Percentiles rank a stretch among this genome's conserved stretches.
Conservation (phyloP, 805 yeast genomes). For the Ogataea neopini region DNA sequence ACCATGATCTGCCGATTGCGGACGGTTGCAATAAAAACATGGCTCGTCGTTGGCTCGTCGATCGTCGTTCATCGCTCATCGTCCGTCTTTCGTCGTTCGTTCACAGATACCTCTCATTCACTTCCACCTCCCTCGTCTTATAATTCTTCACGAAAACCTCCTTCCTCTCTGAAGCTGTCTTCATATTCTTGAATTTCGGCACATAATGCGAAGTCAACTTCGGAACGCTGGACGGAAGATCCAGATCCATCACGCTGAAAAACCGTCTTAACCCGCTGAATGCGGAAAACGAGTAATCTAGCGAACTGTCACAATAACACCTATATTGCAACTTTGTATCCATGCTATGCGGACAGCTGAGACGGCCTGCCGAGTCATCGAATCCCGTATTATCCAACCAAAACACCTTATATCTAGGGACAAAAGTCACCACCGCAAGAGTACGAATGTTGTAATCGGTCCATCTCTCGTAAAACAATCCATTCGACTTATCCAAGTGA, state of each 20-base stretch:
- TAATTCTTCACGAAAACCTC: slow-evolving; percentile 7
- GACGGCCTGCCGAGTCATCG: slow-evolving; percentile 16
- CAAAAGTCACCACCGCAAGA: slow-evolving; percentile 37
- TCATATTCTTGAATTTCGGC: slow-evolving; percentile 12
- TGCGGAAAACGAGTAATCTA: slow-evolving; percentile 45
- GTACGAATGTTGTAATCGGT: slow-evolving; percentile 53
- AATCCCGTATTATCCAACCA: slow-evolving; percentile 46
- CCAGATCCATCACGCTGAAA: slow-evolving; percentile 26
- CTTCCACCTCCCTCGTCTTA: not conserved
- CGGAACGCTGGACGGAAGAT: slow-evolving; percentile 23
- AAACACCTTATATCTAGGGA: slow-evolving; percentile 50
- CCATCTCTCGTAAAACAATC: slow-evolving; percentile 62
- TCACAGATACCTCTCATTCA: not conserved
- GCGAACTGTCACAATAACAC: slow-evolving; percentile 29
- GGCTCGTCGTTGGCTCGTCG: not conserved
- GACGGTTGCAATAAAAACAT: too few relatives aligned
- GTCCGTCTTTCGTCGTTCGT: too few relatives aligned
- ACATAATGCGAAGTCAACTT: not conserved
- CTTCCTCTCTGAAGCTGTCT: slow-evolving; percentile 3
- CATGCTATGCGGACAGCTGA: slow-evolving; percentile 23
- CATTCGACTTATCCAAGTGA: slow-evolving; percentile 47
- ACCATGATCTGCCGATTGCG: too few relatives aligned
- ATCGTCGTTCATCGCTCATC: too few relatives aligned
- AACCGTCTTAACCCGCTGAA: slow-evolving; percentile 51
- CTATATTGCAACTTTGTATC: slow-evolving; percentile 14